Evolutionary conservation across 2,329 filamentous ascomycete species (phyloP).

Genomic region (Paecilomyces sp.): DNA sequence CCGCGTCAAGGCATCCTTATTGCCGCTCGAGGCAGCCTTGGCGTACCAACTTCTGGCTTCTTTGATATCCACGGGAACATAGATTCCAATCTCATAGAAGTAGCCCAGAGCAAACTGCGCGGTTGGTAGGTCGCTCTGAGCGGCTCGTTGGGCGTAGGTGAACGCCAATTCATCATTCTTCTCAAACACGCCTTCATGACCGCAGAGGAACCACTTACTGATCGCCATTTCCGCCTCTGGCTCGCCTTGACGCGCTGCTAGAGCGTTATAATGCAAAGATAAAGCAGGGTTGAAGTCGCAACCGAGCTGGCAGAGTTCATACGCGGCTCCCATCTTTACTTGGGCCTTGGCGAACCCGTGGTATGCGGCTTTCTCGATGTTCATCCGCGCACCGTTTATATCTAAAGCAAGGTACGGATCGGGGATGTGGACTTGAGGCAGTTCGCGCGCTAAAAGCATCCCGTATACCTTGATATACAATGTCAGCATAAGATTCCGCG

Average conservation of each 20-base stretch:
- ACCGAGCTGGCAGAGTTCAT: slow-evolving; percentile 86
- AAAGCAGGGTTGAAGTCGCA: slow-evolving; percentile 92
- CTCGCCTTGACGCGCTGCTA: slow-evolving; percentile 87
- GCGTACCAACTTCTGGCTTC: slow-evolving; percentile 87
- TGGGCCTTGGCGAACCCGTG: slow-evolving; percentile 94
- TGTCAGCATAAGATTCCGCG: slow-evolving; percentile 1
- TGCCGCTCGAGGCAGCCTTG: slow-evolving; percentile 81
- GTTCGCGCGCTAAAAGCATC: slow-evolving; percentile 83
- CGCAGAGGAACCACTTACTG: slow-evolving; percentile 97
- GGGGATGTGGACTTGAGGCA: slow-evolving; percentile 84
- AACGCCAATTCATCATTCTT: slow-evolving; percentile 96
- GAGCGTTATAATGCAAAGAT: slow-evolving; percentile 90
- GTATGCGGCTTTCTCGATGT: slow-evolving; percentile 94
- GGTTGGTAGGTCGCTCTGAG: slow-evolving; percentile 71
- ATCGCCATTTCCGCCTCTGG: slow-evolving; percentile 91
- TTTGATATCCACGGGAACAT: slow-evolving; percentile 72
- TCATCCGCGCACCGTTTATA: slow-evolving; percentile 66
- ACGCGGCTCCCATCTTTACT: slow-evolving; percentile 92
- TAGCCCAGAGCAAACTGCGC: slow-evolving; percentile 97
- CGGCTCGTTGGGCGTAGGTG: slow-evolving; percentile 81
- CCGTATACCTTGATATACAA: slow-evolving; percentile 59
- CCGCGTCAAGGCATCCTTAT: slow-evolving; percentile 75
- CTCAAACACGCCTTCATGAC: slow-evolving; percentile 82
- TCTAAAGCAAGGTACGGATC: slow-evolving; percentile 64
- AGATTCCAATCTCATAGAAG: slow-evolving; percentile 94